Evolutionary conservation across 2,329 filamentous ascomycete genomes (phyloP), one percentile per base, ranked within the genome.

Genomic region (Xylogone sp.): DNA sequence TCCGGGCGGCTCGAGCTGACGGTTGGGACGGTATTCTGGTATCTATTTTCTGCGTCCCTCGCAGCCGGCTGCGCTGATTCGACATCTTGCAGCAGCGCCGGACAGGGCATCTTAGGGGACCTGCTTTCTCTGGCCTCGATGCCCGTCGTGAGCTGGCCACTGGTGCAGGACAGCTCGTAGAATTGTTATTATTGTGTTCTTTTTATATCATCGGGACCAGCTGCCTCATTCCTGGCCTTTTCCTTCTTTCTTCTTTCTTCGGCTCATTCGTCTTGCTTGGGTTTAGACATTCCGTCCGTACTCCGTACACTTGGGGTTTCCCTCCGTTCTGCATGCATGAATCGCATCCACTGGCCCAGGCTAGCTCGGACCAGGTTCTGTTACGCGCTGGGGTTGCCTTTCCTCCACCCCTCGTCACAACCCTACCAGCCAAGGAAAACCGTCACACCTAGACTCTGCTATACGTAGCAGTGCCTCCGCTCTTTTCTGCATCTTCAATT

Each of bases 361-460:
- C 34, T 18, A 39, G 34, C 34, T 18, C 34, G 34, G 34, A 39
- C 34, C 34, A 39, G 34, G 34, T 18, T 39, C 34, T 52, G 48
- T 53, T 57, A 57, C 50, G 50, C 55, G 52, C 55, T 48, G 47
- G 27, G 22, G n/a, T 47, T 29, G 46, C 19, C 21, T 20, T 22
- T 45, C 21, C 21, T 45, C 39, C 49, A 16, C 34, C 34, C 34
- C 34, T 39, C 34, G 34, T 39, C 34, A 18, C 34, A 39, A 39
- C 34, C 34, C 34, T 39, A 39, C 34, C 12, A 18, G 34, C 34
- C 34, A 39, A 18, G 34, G 34, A 16, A 9, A 4, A 9, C 34
- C 12, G n/a, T 18, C 13, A 39, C 34, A 18, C 34, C 34, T 16
- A 39, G 10, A 16, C n/a, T n/a, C 34, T 39, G 34, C 34, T 39